Evolutionary conservation across 192 early-diverging fungal genomes (phyloP), one percentile per base, ranked within the genome.

Genomic region (Cladochytrium replicatum): DNA sequence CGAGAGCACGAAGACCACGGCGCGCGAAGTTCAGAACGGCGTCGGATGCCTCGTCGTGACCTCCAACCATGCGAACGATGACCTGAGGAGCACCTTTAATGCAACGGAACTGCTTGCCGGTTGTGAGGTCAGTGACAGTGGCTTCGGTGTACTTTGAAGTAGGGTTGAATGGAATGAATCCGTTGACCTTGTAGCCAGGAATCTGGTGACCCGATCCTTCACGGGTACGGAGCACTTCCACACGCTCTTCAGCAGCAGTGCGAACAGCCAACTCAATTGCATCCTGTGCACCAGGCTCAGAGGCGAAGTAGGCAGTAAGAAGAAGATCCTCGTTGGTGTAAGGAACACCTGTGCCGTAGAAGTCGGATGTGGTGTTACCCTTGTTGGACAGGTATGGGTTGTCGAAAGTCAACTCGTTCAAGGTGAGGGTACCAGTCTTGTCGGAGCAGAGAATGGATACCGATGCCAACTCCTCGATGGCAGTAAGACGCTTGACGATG

Each of bases 51-150:
- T 88, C 84, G 54, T 83, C 77, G 64, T 89, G 80, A 3, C 68
- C 72, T 0, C 66, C 66, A 25, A 39, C 32, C 34, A 91, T 78
- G 60, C 74, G 72, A 55, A 86, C 78, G 51, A 95, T 88, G 40
- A 93, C 91, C 60, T 91, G 91, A 13, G 91, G 91, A 22, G 92
- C 92, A 55, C 92, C 92, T 73, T 96, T 96, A 59, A 90, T 86
- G 41, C 82, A 81, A 59, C 85, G 81, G 75, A 96, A 93, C 41
- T 75, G 65, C 57, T 85, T 71, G 40, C 65, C 75, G 30, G 82
- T 83, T 8, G 74, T 62, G 50, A 77, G 56, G 62, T 94, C 77
- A 37, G 74, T 68, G 48, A 93, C 82, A 4, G 83, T 93, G 28
- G 88, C 89, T 57, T 86, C 81, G 24, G 90, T 93, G 76, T 90